phyloP scores from a whole-genome alignment of 306 rosid species.

The Medicago arabica region DNA sequence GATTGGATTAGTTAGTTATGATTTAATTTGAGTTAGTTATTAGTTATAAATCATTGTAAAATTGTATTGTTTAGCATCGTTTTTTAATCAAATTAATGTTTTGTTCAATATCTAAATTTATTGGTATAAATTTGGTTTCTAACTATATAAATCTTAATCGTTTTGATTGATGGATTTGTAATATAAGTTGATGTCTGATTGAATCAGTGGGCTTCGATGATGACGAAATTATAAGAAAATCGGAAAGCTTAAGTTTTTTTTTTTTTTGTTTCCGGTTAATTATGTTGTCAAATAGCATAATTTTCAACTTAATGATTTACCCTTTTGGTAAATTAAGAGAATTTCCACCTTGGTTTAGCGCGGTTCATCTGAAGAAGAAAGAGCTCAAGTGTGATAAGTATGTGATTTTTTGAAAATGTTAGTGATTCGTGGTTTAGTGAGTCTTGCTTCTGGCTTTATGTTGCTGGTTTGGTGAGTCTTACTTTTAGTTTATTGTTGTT shows the following conservation, averaged over 20 bases:
- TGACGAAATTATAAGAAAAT: not conserved
- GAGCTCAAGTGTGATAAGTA: too few species aligned
- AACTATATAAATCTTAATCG: not conserved
- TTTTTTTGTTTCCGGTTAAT: too few species aligned
- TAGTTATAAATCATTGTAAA: not conserved
- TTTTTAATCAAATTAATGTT: not conserved
- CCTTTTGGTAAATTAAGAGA: not conserved
- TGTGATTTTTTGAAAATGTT: not conserved
- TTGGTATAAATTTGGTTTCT: not conserved
- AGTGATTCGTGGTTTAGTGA: constrained; percentile 32
- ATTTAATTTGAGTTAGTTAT: not conserved
- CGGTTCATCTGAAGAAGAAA: not conserved
- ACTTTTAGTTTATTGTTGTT: constrained; percentile 58
- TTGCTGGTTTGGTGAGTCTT: constrained; percentile 50
- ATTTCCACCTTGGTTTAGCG: too few species aligned
- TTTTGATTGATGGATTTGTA: not conserved
- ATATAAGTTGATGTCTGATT: not conserved
- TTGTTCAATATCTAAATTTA: not conserved
- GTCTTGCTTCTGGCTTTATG: constrained; percentile 53
- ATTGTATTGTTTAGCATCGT: not conserved
- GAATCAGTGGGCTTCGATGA: not conserved
- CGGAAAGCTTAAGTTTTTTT: too few species aligned
- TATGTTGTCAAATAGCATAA: too few species aligned
- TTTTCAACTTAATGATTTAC: not conserved
- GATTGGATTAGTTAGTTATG: not conserved